Base-by-base conservation (phyloP, 2,329 filamentous ascomycete genomes). In the Tolypocladium sp. region DNA sequence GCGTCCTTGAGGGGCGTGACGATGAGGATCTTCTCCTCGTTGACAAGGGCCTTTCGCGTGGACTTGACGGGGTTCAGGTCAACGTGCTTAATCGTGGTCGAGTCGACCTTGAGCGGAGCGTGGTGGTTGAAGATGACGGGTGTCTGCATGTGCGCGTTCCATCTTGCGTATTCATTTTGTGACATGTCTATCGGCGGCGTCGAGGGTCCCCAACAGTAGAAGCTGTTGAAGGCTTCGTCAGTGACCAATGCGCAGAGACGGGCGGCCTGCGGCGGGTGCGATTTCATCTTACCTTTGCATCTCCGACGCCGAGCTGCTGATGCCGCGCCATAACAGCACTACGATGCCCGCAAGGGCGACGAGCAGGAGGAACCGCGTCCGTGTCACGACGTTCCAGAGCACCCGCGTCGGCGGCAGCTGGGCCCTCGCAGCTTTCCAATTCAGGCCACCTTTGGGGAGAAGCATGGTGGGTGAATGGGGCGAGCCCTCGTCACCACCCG, bases 171-270 rank as follows among this genome's bases (percentile, higher is more conserved):
- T 72, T 99, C 94, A 72, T 97, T 97, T 59, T 88, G 79, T 49
- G 89, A 85, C 91, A 99, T 96, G 64, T 94, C 86, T 86, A 96
- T 95, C 57, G 94, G 94, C n/a, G 94, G 85, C 79, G 95, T 97
- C 30, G 89, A 85, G 17, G 94, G 93, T 15, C 94, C 94, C 83
- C 92, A 97, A 79, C 94, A 99, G 77, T 96, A 96, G 76, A 96
- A 97, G 76, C 93, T 97, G 70, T 46, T 7, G 38, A 27, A 20
- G 42, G 8, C 44, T 13, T 30, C 25, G 25, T 49, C 44, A 49
- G 44, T 49, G 3, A 15, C 25, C 25, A 7, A 6, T 5, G 44
- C 44, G 25, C 25, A 20, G 15, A 15, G 44, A 20, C 25, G 30
- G 37, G 30, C 22, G 30, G 40, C 9, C 7, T 12, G n/a, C 9